phyloP scores from a whole-genome alignment of 331 rosid species.

The Acacia pycnantha region DNA sequence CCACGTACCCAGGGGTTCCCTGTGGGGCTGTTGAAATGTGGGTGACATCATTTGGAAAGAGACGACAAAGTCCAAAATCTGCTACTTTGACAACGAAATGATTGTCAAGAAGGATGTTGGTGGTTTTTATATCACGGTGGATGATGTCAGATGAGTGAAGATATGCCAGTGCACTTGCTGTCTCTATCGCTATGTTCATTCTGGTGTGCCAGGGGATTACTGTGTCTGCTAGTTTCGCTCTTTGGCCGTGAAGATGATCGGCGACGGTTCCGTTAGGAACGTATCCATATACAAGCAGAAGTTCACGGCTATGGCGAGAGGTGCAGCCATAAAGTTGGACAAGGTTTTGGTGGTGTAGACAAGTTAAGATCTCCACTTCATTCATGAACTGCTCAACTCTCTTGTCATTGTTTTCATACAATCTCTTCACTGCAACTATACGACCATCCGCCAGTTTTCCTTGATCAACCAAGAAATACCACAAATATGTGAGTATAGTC shows the following conservation, averaged over 20 bases:
- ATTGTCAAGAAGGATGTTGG: constrained; percentile 71
- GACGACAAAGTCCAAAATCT: constrained; percentile 84
- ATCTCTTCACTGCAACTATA: constrained; percentile 76
- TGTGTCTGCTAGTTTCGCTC: constrained; percentile 47
- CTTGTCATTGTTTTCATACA: constrained; percentile 74
- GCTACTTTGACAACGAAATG: constrained; percentile 76
- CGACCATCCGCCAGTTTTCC: constrained; percentile 79
- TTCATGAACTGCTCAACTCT: constrained; percentile 82
- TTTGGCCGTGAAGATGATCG: constrained; percentile 74
- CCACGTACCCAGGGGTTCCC: constrained; percentile 96
- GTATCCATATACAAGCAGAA: constrained; percentile 79
- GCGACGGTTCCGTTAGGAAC: constrained; percentile 85
- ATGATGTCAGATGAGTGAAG: constrained; percentile 76
- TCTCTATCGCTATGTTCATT: constrained; percentile 77
- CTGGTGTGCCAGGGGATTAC: constrained; percentile 60
- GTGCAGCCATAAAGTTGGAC: constrained; percentile 84
- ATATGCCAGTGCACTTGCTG: constrained; percentile 72
- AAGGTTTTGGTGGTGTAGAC: constrained; percentile 64
- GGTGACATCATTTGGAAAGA: constrained; percentile 54
- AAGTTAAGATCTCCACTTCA: constrained; percentile 59
- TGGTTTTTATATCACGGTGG: constrained; percentile 84
- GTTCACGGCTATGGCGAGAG: constrained; percentile 74
- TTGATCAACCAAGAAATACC: constrained; percentile 28
- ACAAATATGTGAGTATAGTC: background rate
- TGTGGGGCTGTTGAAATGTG: constrained; percentile 94